These are phyloP conservation scores for Oryza meyeriana DNA, from an alignment of 176 grass and related monocot species.

Conservation along the genomic window DNA sequence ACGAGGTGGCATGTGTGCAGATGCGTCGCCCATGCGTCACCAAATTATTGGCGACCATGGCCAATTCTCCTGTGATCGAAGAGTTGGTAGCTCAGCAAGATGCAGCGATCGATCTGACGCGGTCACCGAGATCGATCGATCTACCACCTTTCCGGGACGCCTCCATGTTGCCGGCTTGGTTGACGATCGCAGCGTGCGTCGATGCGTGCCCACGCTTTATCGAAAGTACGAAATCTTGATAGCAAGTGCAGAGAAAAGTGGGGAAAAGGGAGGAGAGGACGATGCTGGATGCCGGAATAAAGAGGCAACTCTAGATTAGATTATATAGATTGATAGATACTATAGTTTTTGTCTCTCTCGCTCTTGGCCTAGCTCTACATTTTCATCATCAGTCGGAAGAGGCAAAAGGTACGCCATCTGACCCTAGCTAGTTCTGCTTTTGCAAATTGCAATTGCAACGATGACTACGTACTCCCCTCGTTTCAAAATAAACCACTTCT, in stretches of 20 bases:
- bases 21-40: neutral
- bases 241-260: neutral
- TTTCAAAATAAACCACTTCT: no score
- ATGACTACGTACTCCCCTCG: no score
- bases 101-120: neutral
- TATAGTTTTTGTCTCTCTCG: neutral
- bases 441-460: neutral
- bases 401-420: neutral
- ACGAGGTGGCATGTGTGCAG: neutral
- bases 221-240: conserved; percentile 2
- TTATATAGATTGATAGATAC: neutral
- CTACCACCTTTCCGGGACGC: neutral
- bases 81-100: neutral
- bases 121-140: neutral
- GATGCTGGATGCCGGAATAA: neutral
- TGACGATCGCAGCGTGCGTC: neutral
- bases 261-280: neutral
- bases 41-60: conserved; percentile 8
- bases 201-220: conserved; percentile 21
- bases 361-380: neutral
- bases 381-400: neutral
- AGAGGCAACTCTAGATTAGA: neutral
- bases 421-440: neutral
- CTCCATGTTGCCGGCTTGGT: neutral
- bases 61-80: neutral